Percentiles rank a stretch among this genome's conserved stretches.
Conservation (phyloP, 2,329 filamentous ascomycete genomes). For the Phaeophleospora eucalypticola region DNA sequence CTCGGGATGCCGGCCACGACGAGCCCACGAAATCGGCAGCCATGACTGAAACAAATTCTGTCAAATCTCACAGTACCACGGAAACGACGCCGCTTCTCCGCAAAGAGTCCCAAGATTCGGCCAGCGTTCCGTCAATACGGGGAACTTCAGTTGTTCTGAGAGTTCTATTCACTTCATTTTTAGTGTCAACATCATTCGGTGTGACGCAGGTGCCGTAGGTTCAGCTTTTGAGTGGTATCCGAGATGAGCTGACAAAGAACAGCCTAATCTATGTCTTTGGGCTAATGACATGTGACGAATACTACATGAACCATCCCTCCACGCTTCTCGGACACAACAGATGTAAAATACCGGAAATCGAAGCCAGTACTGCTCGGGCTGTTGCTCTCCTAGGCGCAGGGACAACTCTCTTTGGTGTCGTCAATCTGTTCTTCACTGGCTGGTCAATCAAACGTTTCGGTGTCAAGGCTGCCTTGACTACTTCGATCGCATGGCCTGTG, state of each 20-base stretch:
- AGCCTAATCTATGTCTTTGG: slow-evolving; percentile 61
- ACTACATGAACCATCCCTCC: slow-evolving; percentile 57
- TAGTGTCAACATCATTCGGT: slow-evolving; percentile 52
- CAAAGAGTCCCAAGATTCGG: slow-evolving; percentile 3
- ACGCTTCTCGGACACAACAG: slow-evolving; percentile 45
- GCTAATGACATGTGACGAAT: slow-evolving; percentile 67
- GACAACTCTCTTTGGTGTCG: slow-evolving; percentile 63
- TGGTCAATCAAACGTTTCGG: slow-evolving; percentile 65
- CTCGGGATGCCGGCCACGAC: not conserved
- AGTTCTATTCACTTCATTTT: slow-evolving; percentile 56
- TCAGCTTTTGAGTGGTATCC: not conserved
- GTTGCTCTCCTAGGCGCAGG: slow-evolving; percentile 63
- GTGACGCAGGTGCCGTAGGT: slow-evolving; percentile 47
- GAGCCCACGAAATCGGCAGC: slow-evolving; percentile 5
- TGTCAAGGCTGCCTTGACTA: slow-evolving; percentile 57
- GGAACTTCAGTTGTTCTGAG: slow-evolving; percentile 36
- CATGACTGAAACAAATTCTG: slow-evolving; percentile 1
- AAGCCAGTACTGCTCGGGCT: slow-evolving; percentile 60
- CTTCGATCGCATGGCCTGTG: slow-evolving; percentile 62
- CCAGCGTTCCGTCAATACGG: slow-evolving; percentile 16
- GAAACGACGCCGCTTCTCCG: slow-evolving; percentile 10
- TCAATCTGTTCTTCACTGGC: slow-evolving; percentile 64
- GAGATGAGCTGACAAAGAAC: slow-evolving; percentile 4
- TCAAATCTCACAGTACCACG: slow-evolving; percentile 2
- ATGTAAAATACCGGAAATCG: slow-evolving; percentile 59